These are phyloP conservation scores for Pythium myriotylum DNA, from an alignment of 352 stramenopile genomes.

Conservation along the genomic window DNA sequence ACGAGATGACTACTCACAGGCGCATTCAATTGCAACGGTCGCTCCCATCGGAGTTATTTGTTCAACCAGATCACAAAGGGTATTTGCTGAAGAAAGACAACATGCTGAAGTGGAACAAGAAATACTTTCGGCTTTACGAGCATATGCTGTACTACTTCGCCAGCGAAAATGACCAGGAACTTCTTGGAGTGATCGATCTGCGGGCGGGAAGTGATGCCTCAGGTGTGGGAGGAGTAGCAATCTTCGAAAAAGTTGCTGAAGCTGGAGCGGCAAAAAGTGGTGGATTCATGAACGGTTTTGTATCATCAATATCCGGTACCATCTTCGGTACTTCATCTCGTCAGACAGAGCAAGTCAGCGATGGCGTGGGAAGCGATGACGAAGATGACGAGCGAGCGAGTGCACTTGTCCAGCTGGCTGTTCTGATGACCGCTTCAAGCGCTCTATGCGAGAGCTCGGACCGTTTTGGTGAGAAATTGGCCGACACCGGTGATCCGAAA, in stretches of 20 bases:
- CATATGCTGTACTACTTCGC: constrained; percentile 91
- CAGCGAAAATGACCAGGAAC: constrained; percentile 81
- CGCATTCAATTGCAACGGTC: constrained; percentile 82
- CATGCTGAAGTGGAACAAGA: constrained; percentile 89
- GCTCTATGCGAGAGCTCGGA: constrained; percentile 66
- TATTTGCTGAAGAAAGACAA: constrained; percentile 89
- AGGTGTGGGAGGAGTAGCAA: constrained; percentile 73
- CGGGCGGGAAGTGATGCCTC: constrained; percentile 66
- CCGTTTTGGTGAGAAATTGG: constrained; percentile 49
- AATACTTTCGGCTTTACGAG: constrained; percentile 88
- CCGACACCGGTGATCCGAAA: constrained; percentile 33
- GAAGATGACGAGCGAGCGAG: constrained; percentile 59
- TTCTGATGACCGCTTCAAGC: constrained; percentile 74
- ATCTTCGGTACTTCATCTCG: constrained; percentile 69
- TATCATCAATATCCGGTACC: constrained; percentile 78
- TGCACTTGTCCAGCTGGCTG: constrained; percentile 63
- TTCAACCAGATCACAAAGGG: constrained; percentile 76
- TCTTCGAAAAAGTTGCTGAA: constrained; percentile 80
- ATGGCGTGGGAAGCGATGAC: constrained; percentile 40
- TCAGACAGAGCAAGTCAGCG: constrained; percentile 45
- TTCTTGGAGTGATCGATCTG: constrained; percentile 85
- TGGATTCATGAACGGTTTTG: constrained; percentile 80
- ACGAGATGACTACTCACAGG: constrained; percentile 82
- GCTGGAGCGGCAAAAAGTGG: constrained; percentile 38
- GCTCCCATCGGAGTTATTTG: constrained; percentile 78